Base-by-base conservation (phyloP, 2,329 filamentous ascomycete genomes). In the Stenocarpella maydis region DNA sequence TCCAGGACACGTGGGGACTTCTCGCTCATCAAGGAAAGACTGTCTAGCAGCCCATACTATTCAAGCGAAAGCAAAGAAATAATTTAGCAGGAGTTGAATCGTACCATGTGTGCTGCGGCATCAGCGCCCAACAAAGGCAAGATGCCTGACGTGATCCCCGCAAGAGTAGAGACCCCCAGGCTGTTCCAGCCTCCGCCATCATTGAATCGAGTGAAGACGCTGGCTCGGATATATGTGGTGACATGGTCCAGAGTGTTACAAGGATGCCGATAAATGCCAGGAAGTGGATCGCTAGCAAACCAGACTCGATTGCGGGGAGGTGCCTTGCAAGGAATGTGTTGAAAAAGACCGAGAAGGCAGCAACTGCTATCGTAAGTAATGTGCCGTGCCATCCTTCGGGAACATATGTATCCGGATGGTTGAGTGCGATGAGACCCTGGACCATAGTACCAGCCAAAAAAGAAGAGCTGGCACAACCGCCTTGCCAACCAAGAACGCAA, bases 401-500 rank as follows among this genome's bases (percentile, higher is more conserved):
- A 1, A 71, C 60, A 69, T 82, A 83, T 4, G 72, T 73, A 0
- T 55, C 50, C 5, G 77, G 73, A 54, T 80, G 75, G 60, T 78
- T 82, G 19, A 84, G 69, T 10, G 79, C 75, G 2, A 82, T 71
- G 1, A 85, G 75, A 1, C 82, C 82, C 71, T 85, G 80, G 21
- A 85, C 81, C 54, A 84, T 78, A 4, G 81, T 82, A 4, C 80
- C 81, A 0, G 80, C 77, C 5, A 86, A 75, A 55, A 83, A 85
- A 1, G 81, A 77, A 0, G 78, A 77, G 3, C 78, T 78, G 0
- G 83, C 81, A 1, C 80, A 76, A 1, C 78, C 78, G 2, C 80
- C 77, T 54, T 84, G 80, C 84, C 84, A 86, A 28, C 81, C 82
- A 0, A 83, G 76, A 0, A 83, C 78, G 5, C 78, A 82, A 71